Percentiles rank a stretch among this genome's conserved stretches.
Evolutionary conservation across 352 stramenopile genomes (phyloP).

Genomic region (Pythium sukuiense): DNA sequence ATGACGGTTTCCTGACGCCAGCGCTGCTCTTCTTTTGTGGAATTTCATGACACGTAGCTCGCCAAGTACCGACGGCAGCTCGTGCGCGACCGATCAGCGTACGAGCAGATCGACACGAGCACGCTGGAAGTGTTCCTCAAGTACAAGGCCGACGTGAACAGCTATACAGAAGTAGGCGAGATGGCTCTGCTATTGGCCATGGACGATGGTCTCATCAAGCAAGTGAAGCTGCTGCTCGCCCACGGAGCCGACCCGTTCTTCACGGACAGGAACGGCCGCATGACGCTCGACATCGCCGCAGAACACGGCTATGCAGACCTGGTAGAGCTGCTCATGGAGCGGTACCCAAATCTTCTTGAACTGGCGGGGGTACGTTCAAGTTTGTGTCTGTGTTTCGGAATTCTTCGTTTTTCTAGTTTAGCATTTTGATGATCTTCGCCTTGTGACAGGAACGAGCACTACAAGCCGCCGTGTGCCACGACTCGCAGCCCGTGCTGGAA

Average conservation of each 20-base stretch:
- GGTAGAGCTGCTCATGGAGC: slow-evolving; percentile 30
- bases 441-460: slow-evolving; percentile 18
- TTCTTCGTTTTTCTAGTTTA: too few relatives aligned
- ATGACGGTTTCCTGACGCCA: too few relatives aligned
- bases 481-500: slow-evolving; percentile 13
- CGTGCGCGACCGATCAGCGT: slow-evolving; percentile 35
- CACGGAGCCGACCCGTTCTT: slow-evolving; percentile 33
- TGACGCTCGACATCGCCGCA: slow-evolving; percentile 39
- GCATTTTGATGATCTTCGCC: not conserved
- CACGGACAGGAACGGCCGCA: slow-evolving; percentile 31
- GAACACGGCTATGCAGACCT: slow-evolving; percentile 46
- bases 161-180: slow-evolving; percentile 34
- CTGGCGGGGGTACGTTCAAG: slow-evolving; percentile 11
- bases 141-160: slow-evolving; percentile 34
- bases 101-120: slow-evolving; percentile 45
- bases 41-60: slow-evolving; percentile 23
- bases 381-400: not conserved
- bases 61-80: slow-evolving; percentile 35
- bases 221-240: slow-evolving; percentile 44
- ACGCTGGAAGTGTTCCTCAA: slow-evolving; percentile 40
- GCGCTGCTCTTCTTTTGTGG: not conserved
- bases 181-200: slow-evolving; percentile 38
- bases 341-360: slow-evolving; percentile 15
- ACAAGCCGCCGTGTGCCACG: slow-evolving; percentile 17
- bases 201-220: slow-evolving; percentile 45